Evolutionary conservation across 164 flowering plant genomes (phyloP), one percentile per base, ranked within the genome.

Genomic region (Chimonanthus praecox): DNA sequence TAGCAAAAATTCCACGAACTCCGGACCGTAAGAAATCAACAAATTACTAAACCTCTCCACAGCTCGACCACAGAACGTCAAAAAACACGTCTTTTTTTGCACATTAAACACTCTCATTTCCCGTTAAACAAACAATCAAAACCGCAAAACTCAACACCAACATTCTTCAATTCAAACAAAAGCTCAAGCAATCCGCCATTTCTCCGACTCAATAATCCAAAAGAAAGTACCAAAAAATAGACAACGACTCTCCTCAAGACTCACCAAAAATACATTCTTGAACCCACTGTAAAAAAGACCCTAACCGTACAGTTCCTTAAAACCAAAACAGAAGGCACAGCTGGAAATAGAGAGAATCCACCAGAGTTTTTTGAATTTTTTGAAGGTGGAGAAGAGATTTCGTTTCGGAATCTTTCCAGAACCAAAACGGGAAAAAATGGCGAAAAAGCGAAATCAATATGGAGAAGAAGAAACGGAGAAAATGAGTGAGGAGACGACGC

Each of bases 181-280:
- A 11, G 9, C 73, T 50, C 15, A 44, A 7, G 6, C 13, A 71
- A 44, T 3, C 54, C 43, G 7, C 51, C 43, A 10, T 48, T 54
- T 7, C 15, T 33, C 73, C 6, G 7, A 21, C 72, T 13, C 15
- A 58, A 44, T 45, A 58, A 18, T 45, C 33, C 64, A 1, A 16
- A 71, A 33, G 33, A 33, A 49, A 3, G 4, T n/a, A 69, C 33
- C 11, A 18, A 44, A 45, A 45, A 66, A 44, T 47, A 66, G 15
- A 20, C 48, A 47, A 44, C 7, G 15, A 10, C 33, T 48, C 47
- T 10, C 68, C 68, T 66, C 46, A 47, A 43, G 44, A 44, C 46
- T 13, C 65, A 71, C 21, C 72, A 71, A 54, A 71, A 18, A 54
- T 64, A 13, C 64, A 58, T 58, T 58, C 11, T 44, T 49, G n/a